Conservation (phyloP, 176 grass and related monocot genomes). For the Pontederia paniculata region DNA sequence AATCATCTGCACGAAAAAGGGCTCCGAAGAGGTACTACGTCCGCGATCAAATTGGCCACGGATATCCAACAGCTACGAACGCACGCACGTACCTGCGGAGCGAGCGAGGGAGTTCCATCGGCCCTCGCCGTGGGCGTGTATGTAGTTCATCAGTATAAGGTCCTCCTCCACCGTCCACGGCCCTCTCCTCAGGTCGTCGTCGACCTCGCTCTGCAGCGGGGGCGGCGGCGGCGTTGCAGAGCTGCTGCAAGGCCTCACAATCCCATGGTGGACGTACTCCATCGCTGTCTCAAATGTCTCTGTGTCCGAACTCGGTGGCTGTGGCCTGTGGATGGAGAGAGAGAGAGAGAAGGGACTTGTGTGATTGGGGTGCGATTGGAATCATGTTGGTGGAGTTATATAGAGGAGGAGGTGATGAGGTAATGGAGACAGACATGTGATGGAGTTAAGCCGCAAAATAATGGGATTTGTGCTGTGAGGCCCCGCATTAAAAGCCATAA, state of each 20-base stretch:
- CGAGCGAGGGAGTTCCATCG: constrained; percentile 92
- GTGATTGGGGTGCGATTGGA: not conserved
- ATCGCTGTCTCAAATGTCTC: not conserved
- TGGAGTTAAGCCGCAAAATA: too few species aligned
- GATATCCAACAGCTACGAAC: not conserved
- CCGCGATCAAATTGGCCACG: too few species aligned
- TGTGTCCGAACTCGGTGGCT: not conserved
- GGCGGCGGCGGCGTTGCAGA: not conserved
- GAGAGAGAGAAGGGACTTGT: not conserved
- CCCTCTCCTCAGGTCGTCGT: constrained; percentile 50
- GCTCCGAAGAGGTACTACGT: not conserved
- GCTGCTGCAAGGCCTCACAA: not conserved
- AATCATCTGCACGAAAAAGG: not conserved
- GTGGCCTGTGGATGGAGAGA: not conserved
- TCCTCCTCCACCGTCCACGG: constrained; percentile 97
- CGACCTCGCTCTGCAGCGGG: not conserved
- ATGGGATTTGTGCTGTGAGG: too few species aligned
- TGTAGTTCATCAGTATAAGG: constrained; percentile 72
- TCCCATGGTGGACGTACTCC: not conserved
- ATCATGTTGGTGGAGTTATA: not conserved
- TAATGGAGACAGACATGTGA: not conserved
- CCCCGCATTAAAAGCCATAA: too few species aligned
- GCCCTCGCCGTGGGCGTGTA: constrained; percentile 72
- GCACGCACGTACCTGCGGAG: constrained; percentile 48
- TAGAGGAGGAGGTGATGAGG: not conserved